phyloP scores from a whole-genome alignment of 805 yeast genomes.

The Candida nanaspora region DNA sequence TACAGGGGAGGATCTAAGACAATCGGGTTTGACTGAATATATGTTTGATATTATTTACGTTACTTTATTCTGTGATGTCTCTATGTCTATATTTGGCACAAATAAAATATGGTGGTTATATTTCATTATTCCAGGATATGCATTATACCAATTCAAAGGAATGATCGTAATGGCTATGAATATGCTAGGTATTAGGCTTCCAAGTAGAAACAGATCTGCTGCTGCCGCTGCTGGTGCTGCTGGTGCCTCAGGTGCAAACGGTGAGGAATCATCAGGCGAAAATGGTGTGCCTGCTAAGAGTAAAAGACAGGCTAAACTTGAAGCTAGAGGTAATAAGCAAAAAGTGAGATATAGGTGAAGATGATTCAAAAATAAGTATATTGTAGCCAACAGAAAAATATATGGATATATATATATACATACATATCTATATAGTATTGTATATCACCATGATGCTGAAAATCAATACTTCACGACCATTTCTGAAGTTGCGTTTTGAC shows the following conservation, averaged over 20 bases:
- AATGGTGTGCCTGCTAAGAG: slow-evolving; percentile 17
- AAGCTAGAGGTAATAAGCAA: slow-evolving; percentile 23
- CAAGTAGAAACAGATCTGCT: slow-evolving; percentile 25
- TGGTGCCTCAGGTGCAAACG: slow-evolving; percentile 31
- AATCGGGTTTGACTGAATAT: slow-evolving; percentile 63
- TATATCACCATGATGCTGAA: neutral
- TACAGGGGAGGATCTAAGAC: slow-evolving; percentile 57
- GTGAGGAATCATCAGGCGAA: slow-evolving; percentile 11
- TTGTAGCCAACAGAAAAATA: neutral
- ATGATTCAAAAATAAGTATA: neutral
- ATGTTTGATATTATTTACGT: slow-evolving; percentile 64
- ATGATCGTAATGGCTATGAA: slow-evolving; percentile 23
- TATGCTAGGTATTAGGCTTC: slow-evolving; percentile 14
- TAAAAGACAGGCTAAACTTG: slow-evolving; percentile 33
- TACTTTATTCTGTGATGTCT: slow-evolving; percentile 50
- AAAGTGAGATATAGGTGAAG: slow-evolving; percentile 6
- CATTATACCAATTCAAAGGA: slow-evolving; percentile 38
- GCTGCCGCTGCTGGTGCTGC: too few species aligned
- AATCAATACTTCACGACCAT: too few species aligned
- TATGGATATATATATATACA: neutral
- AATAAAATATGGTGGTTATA: slow-evolving; percentile 55
- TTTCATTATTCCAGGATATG: slow-evolving; percentile 45
- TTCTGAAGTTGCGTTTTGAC: too few species aligned
- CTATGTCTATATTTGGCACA: slow-evolving; percentile 47
- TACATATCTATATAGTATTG: neutral